These are phyloP conservation scores for Rubroshorea leprosula DNA, from an alignment of 345 rosid species.

Conservation along the genomic window DNA sequence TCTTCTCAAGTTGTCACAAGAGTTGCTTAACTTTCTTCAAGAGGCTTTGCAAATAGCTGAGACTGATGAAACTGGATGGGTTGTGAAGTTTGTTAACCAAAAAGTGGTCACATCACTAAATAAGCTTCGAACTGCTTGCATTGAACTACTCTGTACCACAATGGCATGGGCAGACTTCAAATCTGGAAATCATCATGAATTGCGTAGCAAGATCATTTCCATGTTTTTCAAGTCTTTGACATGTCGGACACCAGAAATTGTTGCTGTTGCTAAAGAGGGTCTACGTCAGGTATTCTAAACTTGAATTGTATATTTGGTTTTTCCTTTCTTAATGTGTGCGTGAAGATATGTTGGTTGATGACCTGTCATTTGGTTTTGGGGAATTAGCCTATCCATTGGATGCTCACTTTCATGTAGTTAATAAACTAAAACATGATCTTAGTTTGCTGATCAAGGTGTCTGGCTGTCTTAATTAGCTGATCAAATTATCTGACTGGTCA, in stretches of 20 bases:
- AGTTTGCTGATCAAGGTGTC: no score
- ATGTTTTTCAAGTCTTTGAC: conserved; percentile 99
- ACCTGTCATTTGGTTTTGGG: background rate
- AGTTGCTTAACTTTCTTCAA: conserved; percentile 92
- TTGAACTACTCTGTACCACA: conserved; percentile 92
- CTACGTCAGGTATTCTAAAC: conserved; percentile 74
- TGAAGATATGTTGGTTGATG: background rate
- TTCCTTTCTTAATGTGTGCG: background rate
- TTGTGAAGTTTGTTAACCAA: conserved; percentile 82
- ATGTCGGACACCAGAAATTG: conserved; percentile 89
- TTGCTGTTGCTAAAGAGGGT: conserved; percentile 98
- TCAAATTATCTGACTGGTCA: no score
- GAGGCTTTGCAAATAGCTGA: conserved; percentile 98
- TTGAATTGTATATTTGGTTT: conserved; percentile 13
- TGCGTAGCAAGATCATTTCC: conserved; percentile 89
- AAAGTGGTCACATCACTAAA: conserved; percentile 74
- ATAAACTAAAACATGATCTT: no score
- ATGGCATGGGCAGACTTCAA: conserved; percentile 98
- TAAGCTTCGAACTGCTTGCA: conserved; percentile 93
- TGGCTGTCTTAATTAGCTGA: no score
- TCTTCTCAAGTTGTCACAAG: conserved; percentile 88
- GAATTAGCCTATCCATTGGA: background rate
- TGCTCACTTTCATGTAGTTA: background rate
- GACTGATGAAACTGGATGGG: conserved; percentile 93
- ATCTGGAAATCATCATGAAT: conserved; percentile 72